Conservation (phyloP, 2,329 filamentous ascomycete genomes). For the Colletotrichum tropicale region DNA sequence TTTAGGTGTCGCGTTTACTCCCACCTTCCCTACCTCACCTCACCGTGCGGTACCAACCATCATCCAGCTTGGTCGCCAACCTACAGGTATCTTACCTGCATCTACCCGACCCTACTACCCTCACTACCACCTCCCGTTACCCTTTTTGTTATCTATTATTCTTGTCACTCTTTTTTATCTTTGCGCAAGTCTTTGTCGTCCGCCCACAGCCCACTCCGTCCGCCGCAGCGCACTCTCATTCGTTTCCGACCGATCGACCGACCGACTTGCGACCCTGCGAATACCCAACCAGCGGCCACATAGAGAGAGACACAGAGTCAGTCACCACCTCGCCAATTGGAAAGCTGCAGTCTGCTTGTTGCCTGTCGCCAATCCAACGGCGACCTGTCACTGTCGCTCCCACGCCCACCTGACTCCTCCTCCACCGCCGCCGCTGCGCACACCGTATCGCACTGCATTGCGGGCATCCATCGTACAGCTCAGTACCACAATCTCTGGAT, state of each 20-base stretch:
- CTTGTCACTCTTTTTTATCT: neutral
- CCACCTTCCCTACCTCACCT: conserved; percentile 1
- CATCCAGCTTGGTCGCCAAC: neutral
- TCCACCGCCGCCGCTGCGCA: neutral
- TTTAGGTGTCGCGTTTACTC: neutral
- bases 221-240: neutral
- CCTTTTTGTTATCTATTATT: neutral
- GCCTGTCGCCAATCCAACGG: neutral
- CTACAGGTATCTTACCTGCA: conserved; percentile 20
- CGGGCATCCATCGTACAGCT: neutral
- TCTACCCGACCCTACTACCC: neutral
- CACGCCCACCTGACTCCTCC: neutral
- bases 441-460: neutral
- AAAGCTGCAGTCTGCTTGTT: neutral
- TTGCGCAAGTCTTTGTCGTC: conserved; percentile 5
- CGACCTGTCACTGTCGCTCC: neutral
- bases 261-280: conserved; percentile 19
- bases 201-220: neutral
- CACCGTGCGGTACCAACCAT: neutral
- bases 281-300: neutral
- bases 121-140: conserved; percentile 5
- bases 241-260: conserved; percentile 9
- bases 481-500: neutral
- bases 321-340: neutral
- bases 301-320: neutral